Conservation (phyloP, 208 protist species). For the Trypanosoma vivax region DNA sequence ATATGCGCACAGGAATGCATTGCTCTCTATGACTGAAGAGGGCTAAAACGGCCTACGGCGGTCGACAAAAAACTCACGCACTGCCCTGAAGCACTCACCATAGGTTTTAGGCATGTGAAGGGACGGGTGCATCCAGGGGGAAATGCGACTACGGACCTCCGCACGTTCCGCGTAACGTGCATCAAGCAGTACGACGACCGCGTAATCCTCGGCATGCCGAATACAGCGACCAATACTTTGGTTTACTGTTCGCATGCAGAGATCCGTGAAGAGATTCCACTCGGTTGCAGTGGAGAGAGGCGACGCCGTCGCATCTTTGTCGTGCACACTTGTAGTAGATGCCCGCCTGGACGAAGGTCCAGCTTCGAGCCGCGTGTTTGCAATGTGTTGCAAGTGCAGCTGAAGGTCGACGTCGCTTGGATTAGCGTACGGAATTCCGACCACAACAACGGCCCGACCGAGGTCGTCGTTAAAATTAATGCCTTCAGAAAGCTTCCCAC, state of each 20-base stretch:
- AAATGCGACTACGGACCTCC: slow-evolving; percentile 37
- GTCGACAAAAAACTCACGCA: slow-evolving; percentile 51
- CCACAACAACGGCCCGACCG: slow-evolving; percentile 89
- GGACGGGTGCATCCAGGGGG: slow-evolving; percentile 67
- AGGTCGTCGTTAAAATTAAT: slow-evolving; percentile 98
- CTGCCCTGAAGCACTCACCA: slow-evolving; percentile 64
- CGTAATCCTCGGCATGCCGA: slow-evolving; percentile 91
- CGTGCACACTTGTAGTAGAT: background rate
- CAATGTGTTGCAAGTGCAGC: slow-evolving; percentile 79
- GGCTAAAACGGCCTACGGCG: background rate
- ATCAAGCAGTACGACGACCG: slow-evolving; percentile 91
- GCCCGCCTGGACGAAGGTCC: background rate
- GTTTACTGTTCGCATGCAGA: slow-evolving; percentile 95
- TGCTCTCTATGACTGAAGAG: too few relatives aligned
- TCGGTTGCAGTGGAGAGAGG: slow-evolving; percentile 32
- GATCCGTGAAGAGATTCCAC: slow-evolving; percentile 83
- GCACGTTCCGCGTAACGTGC: slow-evolving; percentile 65
- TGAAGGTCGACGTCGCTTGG: slow-evolving; percentile 80
- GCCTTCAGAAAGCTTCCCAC: slow-evolving; percentile 96
- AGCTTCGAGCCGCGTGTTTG: slow-evolving; percentile 17
- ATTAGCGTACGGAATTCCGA: slow-evolving; percentile 96
- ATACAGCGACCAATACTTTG: slow-evolving; percentile 95
- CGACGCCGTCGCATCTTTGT: background rate
- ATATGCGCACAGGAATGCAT: too few relatives aligned
- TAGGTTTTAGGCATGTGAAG: slow-evolving; percentile 29